A percentile compares a stretch with the other conserved stretches of the same genome.
Conservation (phyloP, 2,329 filamentous ascomycete species). For the Fusarium longipes region DNA sequence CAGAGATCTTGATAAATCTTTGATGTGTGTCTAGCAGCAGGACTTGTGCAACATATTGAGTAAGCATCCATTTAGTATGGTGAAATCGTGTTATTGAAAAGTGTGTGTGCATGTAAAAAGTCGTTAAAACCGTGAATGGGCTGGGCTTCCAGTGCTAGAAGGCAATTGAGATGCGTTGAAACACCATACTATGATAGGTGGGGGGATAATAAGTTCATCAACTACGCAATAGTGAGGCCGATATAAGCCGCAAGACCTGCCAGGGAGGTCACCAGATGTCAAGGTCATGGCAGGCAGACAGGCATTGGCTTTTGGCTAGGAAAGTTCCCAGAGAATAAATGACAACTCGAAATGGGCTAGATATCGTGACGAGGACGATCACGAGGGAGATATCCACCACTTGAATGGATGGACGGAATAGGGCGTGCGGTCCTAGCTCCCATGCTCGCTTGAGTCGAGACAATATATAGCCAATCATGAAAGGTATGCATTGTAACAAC, state of each 20-base stretch:
- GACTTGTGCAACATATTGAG: constrained; percentile 61
- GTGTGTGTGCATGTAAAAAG: constrained; percentile 3
- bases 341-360: constrained; percentile 35
- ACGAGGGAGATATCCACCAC: constrained; percentile 36
- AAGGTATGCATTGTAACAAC: constrained; percentile 1
- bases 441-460: constrained; percentile 1
- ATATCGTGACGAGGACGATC: constrained; percentile 36
- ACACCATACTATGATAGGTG: constrained; percentile 25
- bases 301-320: constrained; percentile 12
- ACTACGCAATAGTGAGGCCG: constrained; percentile 16
- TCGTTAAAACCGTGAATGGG: neutral
- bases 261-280: constrained; percentile 37
- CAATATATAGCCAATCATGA: constrained; percentile 9
- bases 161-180: constrained; percentile 10
- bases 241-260: constrained; percentile 41
- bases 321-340: constrained; percentile 24
- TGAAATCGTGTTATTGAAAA: constrained; percentile 5
- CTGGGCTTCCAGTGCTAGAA: constrained; percentile 38
- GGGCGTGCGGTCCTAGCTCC: constrained; percentile 27
- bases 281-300: constrained; percentile 19
- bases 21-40: constrained; percentile 56
- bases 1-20: constrained; percentile 63
- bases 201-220: constrained; percentile 3
- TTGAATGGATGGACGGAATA: constrained; percentile 21
- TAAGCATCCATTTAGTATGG: constrained; percentile 61